A percentile compares a stretch with the other conserved stretches of the same genome.
Conservation (phyloP, 2,329 filamentous ascomycete species). For the Grosmannia clavigera region DNA sequence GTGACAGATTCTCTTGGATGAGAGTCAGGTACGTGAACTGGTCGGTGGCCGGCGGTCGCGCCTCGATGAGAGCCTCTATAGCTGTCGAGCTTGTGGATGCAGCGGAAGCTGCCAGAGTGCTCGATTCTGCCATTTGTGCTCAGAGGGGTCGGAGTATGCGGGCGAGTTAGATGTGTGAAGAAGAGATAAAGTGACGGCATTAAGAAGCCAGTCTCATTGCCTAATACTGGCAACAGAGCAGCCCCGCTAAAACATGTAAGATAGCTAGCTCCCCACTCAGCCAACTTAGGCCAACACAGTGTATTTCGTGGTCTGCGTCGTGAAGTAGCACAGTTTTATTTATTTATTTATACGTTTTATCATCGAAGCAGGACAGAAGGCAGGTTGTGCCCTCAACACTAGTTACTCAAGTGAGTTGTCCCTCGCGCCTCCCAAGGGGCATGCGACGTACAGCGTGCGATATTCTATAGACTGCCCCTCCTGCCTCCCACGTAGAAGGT, state of each 20-base stretch:
- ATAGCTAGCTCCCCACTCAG: not conserved
- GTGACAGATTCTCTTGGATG: slow-evolving; percentile 58
- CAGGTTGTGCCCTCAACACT: no score
- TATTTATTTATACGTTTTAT: not conserved
- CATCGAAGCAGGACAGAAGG: no score
- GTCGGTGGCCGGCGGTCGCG: slow-evolving; percentile 44
- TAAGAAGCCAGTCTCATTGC: not conserved
- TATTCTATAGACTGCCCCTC: no score
- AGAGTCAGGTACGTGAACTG: slow-evolving; percentile 68
- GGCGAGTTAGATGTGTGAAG: not conserved
- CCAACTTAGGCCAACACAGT: not conserved
- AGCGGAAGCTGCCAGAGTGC: not conserved
- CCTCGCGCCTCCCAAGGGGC: no score
- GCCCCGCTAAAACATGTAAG: not conserved
- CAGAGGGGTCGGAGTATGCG: not conserved
- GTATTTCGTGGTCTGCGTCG: not conserved
- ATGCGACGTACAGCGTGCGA: no score
- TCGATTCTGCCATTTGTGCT: not conserved
- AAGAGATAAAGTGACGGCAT: not conserved
- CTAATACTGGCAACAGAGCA: not conserved
- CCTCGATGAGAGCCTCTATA: slow-evolving; percentile 33
- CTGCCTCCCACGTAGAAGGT: no score
- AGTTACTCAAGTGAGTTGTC: no score
- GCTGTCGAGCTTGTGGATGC: slow-evolving; percentile 23
- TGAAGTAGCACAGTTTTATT: not conserved